Conservation (phyloP, 1,139 yeast species). For the Pichia sp. region DNA sequence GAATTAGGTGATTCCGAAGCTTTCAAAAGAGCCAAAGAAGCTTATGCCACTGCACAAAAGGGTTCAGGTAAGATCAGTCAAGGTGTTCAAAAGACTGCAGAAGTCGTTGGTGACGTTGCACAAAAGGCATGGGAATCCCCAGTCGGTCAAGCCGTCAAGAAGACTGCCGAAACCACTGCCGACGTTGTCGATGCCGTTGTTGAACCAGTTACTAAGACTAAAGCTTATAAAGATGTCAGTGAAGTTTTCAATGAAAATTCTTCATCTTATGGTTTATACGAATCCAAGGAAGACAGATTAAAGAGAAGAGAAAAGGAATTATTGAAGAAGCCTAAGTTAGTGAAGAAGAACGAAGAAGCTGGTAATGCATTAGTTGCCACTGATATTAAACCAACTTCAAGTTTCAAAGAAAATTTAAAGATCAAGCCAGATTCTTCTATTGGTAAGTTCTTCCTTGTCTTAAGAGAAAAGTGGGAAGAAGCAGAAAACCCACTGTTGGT, state of each 20-base stretch:
- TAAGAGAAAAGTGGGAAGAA: constrained; percentile 86
- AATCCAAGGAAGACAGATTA: constrained; percentile 80
- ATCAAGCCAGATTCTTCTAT: constrained; percentile 65
- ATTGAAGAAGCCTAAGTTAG: constrained; percentile 57
- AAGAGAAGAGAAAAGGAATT: constrained; percentile 70
- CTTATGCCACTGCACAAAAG: constrained; percentile 81
- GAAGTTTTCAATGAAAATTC: constrained; percentile 93
- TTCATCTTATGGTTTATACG: constrained; percentile 90
- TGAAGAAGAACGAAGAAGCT: constrained; percentile 81
- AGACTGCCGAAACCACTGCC: constrained; percentile 77
- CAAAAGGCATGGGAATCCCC: constrained; percentile 96
- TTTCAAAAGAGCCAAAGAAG: constrained; percentile 89
- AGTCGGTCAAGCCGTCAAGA: constrained; percentile 83
- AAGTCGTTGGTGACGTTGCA: constrained; percentile 88
- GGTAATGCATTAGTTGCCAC: constrained; percentile 84
- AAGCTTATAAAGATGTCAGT: constrained; percentile 83
- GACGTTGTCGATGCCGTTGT: constrained; percentile 82
- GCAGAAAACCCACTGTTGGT: constrained; percentile 91
- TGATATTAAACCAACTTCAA: constrained; percentile 57
- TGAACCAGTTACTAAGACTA: constrained; percentile 92
- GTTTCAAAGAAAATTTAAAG: constrained; percentile 61
- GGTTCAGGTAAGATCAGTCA: constrained; percentile 82
- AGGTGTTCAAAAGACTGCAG: constrained; percentile 88
- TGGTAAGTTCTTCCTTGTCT: constrained; percentile 61
- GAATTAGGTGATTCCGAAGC: constrained; percentile 94